Conservation (phyloP, 2,329 filamentous ascomycete genomes). For the Gliomastix tumulicola region DNA sequence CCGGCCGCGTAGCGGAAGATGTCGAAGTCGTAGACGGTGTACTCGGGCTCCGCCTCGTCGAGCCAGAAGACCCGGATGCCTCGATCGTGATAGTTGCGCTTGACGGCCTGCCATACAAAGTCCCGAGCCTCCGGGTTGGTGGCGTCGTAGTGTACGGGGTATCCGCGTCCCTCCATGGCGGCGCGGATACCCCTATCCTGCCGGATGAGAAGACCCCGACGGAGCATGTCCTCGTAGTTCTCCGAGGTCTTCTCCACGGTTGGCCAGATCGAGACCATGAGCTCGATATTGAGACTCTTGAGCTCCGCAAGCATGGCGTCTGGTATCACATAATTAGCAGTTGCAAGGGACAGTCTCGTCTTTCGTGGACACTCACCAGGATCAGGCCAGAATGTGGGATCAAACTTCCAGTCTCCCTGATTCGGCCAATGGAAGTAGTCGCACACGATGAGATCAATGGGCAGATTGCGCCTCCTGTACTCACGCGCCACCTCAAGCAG, state of each 20-base stretch:
- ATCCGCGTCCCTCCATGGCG: conserved; percentile 51
- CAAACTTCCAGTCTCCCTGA: conserved; percentile 64
- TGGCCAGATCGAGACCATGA: conserved; percentile 67
- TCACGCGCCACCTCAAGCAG: conserved; percentile 52
- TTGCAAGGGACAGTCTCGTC: no score
- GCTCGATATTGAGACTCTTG: conserved; percentile 48
- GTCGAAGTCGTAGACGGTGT: conserved; percentile 58
- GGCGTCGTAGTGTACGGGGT: conserved; percentile 55
- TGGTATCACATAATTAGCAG: no score
- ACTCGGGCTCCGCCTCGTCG: conserved; percentile 64
- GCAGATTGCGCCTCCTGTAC: conserved; percentile 46
- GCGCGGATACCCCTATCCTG: conserved; percentile 52
- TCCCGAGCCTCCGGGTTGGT: conserved; percentile 52
- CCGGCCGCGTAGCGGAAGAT: conserved; percentile 51
- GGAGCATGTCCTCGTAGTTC: conserved; percentile 56
- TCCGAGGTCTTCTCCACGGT: conserved; percentile 53
- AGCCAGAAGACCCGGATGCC: conserved; percentile 63
- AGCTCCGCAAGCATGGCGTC: conserved; percentile 59
- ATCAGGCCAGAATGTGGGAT: conserved; percentile 57
- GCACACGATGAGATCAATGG: conserved; percentile 58
- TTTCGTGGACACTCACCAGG: conserved; percentile 40
- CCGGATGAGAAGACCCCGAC: conserved; percentile 52
- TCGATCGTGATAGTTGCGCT: conserved; percentile 53
- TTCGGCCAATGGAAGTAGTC: conserved; percentile 64
- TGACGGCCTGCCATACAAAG: conserved; percentile 53